Evolutionary conservation across 768 basidiomycete species (phyloP).

Genomic region (Lactarius psammicola): DNA sequence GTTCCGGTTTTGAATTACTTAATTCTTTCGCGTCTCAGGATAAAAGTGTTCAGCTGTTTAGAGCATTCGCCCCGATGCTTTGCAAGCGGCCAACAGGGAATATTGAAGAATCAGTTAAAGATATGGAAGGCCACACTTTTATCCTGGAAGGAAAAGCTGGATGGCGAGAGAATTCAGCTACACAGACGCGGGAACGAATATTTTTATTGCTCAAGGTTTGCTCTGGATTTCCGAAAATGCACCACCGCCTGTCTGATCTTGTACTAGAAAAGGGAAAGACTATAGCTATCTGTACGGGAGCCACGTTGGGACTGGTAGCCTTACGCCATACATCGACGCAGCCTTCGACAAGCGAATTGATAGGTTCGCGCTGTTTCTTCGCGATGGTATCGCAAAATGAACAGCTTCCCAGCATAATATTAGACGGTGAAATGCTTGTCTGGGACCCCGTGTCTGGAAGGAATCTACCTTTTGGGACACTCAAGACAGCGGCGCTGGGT

Average conservation of each 20-base stretch:
- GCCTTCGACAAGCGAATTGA: slow-evolving; percentile 75
- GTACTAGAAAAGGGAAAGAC: slow-evolving; percentile 77
- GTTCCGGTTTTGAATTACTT: background rate
- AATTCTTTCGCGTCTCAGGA: slow-evolving; percentile 48
- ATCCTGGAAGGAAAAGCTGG: slow-evolving; percentile 96
- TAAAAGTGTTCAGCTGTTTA: slow-evolving; percentile 78
- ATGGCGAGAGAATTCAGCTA: slow-evolving; percentile 94
- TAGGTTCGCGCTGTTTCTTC: slow-evolving; percentile 54
- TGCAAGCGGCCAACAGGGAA: slow-evolving; percentile 84
- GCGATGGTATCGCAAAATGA: background rate
- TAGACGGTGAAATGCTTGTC: slow-evolving; percentile 98
- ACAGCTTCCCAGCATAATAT: slow-evolving; percentile 61
- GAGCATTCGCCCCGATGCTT: slow-evolving; percentile 91
- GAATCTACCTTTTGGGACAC: slow-evolving; percentile 86
- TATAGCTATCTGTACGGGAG: slow-evolving; percentile 92
- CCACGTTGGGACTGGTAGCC: slow-evolving; percentile 74
- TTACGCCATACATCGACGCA: slow-evolving; percentile 81
- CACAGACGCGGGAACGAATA: slow-evolving; percentile 92
- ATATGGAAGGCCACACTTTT: slow-evolving; percentile 78
- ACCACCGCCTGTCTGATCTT: slow-evolving; percentile 10
- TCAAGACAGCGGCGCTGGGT: slow-evolving; percentile 93
- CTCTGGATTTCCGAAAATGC: background rate
- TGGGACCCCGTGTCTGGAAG: slow-evolving; percentile 91
- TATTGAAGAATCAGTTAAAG: slow-evolving; percentile 79
- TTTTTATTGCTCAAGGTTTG: slow-evolving; percentile 87